phyloP scores from a whole-genome alignment of 768 basidiomycete genomes.

The Daedaleopsis nitida region DNA sequence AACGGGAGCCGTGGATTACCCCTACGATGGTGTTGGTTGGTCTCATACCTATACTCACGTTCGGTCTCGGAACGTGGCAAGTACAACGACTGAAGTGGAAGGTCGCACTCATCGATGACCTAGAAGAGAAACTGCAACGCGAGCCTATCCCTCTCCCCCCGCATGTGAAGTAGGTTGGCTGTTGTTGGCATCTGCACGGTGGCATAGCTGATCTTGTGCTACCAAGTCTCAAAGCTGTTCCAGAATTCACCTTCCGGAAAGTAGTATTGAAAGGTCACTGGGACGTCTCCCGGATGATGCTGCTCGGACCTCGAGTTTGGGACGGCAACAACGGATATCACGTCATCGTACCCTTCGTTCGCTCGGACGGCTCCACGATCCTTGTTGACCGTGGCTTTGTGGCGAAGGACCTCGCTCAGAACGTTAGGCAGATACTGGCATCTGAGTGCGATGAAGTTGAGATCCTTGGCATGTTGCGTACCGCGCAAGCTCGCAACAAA shows the following conservation, averaged over 20 bases:
- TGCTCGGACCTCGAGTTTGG: constrained; percentile 83
- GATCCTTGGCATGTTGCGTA: constrained; percentile 85
- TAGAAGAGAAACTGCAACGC: constrained; percentile 85
- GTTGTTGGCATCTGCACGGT: constrained; percentile 3
- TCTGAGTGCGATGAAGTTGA: constrained; percentile 61
- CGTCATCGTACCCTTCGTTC: constrained; percentile 82
- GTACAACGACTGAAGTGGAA: constrained; percentile 95
- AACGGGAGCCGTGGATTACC: constrained; percentile 61
- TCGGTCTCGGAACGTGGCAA: constrained; percentile 92
- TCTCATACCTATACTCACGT: constrained; percentile 87
- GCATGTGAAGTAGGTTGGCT: constrained; percentile 73
- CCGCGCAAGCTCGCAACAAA: constrained; percentile 65
- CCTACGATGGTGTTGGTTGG: constrained; percentile 78
- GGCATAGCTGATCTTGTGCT: constrained; percentile 2
- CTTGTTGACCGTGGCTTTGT: constrained; percentile 95
- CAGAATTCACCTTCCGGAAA: constrained; percentile 88
- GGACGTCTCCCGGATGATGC: constrained; percentile 76
- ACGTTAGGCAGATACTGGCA: constrained; percentile 16
- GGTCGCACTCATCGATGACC: constrained; percentile 86
- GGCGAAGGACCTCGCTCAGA: constrained; percentile 51
- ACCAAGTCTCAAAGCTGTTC: constrained; percentile 69
- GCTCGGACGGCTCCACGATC: constrained; percentile 79
- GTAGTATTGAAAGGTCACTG: constrained; percentile 78
- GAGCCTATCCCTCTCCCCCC: constrained; percentile 78
- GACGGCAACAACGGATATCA: constrained; percentile 90